Evolutionary conservation across 257 asterid species (phyloP).

Genomic region (Handroanthus guayacan): DNA sequence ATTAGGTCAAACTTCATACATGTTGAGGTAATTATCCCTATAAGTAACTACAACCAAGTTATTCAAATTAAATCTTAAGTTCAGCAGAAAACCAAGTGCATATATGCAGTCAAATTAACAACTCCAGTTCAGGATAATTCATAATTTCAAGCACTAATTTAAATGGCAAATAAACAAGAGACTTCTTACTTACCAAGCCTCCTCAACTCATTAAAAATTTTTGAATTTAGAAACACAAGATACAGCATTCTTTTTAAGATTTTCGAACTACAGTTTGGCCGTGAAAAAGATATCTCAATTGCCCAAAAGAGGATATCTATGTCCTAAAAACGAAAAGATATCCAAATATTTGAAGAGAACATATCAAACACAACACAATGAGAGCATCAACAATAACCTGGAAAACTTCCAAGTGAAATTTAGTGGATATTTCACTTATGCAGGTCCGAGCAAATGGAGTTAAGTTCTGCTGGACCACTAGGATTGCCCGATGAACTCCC

Average conservation of each 20-base stretch:
- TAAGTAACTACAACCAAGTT: no score
- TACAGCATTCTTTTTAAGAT: conserved; percentile 5
- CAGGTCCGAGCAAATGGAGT: conserved; percentile 73
- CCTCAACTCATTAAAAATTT: conserved; percentile 4
- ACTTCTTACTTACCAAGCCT: background rate
- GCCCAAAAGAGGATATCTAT: background rate
- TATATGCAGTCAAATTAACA: background rate
- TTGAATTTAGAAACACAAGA: background rate
- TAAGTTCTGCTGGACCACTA: conserved; percentile 81
- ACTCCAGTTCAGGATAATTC: background rate
- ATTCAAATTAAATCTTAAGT: background rate
- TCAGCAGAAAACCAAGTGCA: background rate
- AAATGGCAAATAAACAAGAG: background rate
- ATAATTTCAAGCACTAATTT: background rate
- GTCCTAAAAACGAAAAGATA: conserved; percentile 15
- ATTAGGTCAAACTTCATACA: background rate
- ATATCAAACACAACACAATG: conserved; percentile 20
- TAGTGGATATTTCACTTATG: conserved; percentile 73
- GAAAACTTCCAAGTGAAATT: conserved; percentile 83
- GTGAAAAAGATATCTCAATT: background rate
- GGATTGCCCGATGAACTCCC: conserved; percentile 67
- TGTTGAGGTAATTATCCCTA: no score
- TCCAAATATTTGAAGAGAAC: conserved; percentile 11
- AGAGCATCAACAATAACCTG: conserved; percentile 57
- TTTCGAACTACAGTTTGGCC: background rate